These are phyloP conservation scores for Trapa bicornis DNA, from an alignment of 345 rosid genomes.

Conservation along the genomic window DNA sequence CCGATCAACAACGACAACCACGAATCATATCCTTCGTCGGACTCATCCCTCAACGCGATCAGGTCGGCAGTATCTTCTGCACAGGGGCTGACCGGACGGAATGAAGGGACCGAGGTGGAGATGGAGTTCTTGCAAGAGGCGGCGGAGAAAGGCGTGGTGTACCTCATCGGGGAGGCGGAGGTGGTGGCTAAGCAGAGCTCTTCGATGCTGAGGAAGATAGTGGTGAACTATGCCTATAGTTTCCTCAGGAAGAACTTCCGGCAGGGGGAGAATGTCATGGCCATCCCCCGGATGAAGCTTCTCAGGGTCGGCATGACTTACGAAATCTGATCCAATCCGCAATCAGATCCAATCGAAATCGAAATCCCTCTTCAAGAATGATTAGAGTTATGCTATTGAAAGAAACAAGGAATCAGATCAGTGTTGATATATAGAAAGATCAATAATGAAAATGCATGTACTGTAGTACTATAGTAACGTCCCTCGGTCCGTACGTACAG, in stretches of 20 bases:
- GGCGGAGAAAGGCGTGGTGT: conserved; percentile 48
- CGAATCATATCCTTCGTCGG: background rate
- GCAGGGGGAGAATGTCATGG: conserved; percentile 39
- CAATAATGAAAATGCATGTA: too few relatives aligned
- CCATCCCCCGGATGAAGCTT: conserved; percentile 45
- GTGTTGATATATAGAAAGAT: background rate
- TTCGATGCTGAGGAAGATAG: conserved; percentile 44
- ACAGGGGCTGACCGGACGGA: conserved; percentile 17
- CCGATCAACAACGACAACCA: background rate
- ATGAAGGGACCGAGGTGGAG: conserved; percentile 56
- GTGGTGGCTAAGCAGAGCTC: conserved; percentile 37
- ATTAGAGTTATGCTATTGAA: background rate
- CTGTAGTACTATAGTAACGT: too few relatives aligned
- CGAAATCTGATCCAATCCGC: conserved; percentile 31
- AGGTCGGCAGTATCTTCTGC: conserved; percentile 28
- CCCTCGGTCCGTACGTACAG: too few relatives aligned
- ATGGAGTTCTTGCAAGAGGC: conserved; percentile 44
- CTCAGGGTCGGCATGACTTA: conserved; percentile 79
- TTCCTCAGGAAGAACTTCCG: conserved; percentile 62
- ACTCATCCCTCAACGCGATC: background rate
- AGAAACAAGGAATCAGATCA: background rate
- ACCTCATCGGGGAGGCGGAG: conserved; percentile 59
- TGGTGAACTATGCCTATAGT: conserved; percentile 37
- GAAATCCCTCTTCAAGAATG: background rate
- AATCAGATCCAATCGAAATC: too few relatives aligned